phyloP scores from a whole-genome alignment of 163 green algal species.

The Picocystis sp. region DNA sequence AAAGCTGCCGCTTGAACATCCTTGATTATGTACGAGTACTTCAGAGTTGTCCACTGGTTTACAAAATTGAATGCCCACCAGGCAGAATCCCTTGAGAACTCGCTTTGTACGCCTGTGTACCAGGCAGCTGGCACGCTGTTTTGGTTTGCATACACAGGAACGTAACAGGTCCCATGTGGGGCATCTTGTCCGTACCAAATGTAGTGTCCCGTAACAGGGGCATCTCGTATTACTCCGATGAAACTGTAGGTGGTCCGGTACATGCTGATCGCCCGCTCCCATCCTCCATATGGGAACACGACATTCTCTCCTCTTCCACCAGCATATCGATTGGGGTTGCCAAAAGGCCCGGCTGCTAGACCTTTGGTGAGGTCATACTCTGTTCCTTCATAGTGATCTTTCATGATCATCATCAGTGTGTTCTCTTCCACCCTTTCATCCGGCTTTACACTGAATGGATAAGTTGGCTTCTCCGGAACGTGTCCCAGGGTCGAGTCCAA shows the following conservation, averaged over 20 bases:
- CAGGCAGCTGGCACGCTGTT: background rate
- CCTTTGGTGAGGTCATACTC: constrained; percentile 12
- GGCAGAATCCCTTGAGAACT: constrained; percentile 1
- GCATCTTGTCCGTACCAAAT: constrained; percentile 10
- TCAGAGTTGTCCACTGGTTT: constrained; percentile 9
- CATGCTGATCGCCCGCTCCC: constrained; percentile 9
- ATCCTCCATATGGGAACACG: constrained; percentile 1
- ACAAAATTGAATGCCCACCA: constrained; percentile 13
- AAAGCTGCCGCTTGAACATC: constrained; percentile 4
- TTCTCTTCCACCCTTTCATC: constrained; percentile 1
- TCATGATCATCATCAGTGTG: constrained; percentile 2
- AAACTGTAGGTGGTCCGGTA: constrained; percentile 11
- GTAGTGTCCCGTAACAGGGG: background rate
- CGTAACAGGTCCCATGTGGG: constrained; percentile 9
- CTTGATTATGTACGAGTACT: constrained; percentile 1
- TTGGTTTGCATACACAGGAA: constrained; percentile 4
- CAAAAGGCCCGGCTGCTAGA: constrained; percentile 12
- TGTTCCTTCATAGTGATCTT: constrained; percentile 15
- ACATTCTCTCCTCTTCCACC: constrained; percentile 1
- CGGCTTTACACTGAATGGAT: constrained; percentile 11
- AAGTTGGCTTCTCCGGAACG: constrained; percentile 1
- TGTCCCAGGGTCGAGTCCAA: background rate
- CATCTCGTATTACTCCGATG: background rate
- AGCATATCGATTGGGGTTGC: constrained; percentile 10
- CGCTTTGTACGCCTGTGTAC: background rate